These are phyloP conservation scores for Pterocarpus santalinus DNA, from an alignment of 306 rosid species.

Conservation along the genomic window DNA sequence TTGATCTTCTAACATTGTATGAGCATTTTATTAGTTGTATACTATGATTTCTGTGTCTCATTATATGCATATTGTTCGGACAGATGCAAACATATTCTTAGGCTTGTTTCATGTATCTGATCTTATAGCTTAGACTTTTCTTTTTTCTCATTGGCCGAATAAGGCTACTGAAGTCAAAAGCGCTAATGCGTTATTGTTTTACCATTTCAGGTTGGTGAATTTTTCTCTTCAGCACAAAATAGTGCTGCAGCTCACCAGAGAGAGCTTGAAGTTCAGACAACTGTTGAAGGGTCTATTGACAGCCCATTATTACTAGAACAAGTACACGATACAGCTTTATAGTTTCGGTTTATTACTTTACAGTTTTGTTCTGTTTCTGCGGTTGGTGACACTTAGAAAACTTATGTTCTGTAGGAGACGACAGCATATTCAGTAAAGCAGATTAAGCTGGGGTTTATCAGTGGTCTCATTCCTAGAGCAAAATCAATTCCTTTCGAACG, in stretches of 20 bases:
- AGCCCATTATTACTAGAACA: slow-evolving; percentile 80
- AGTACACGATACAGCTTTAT: slow-evolving; percentile 48
- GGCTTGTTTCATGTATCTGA: not conserved
- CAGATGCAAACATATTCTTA: not conserved
- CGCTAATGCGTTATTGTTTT: not conserved
- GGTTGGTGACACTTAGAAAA: slow-evolving; percentile 34
- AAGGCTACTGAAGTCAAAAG: slow-evolving; percentile 3
- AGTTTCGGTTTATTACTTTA: slow-evolving; percentile 18
- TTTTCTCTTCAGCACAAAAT: slow-evolving; percentile 72
- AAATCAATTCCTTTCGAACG: slow-evolving; percentile 78
- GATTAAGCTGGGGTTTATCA: slow-evolving; percentile 71
- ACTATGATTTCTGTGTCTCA: slow-evolving; percentile 31
- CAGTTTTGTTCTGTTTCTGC: slow-evolving; percentile 27
- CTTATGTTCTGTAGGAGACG: slow-evolving; percentile 62
- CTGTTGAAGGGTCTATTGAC: slow-evolving; percentile 69
- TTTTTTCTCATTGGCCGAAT: slow-evolving; percentile 26
- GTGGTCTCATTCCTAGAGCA: slow-evolving; percentile 85
- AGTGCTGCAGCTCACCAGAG: slow-evolving; percentile 66
- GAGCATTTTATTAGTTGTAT: slow-evolving; percentile 1
- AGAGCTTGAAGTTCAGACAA: slow-evolving; percentile 60
- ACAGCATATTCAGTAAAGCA: slow-evolving; percentile 62
- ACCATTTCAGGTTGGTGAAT: slow-evolving; percentile 73
- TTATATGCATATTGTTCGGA: not conserved
- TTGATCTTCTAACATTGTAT: slow-evolving; percentile 11
- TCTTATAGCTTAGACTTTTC: slow-evolving; percentile 28